These are phyloP conservation scores for Cladosporium austrohemisphaericum DNA, from an alignment of 2,329 filamentous ascomycete species.

Conservation along the genomic window DNA sequence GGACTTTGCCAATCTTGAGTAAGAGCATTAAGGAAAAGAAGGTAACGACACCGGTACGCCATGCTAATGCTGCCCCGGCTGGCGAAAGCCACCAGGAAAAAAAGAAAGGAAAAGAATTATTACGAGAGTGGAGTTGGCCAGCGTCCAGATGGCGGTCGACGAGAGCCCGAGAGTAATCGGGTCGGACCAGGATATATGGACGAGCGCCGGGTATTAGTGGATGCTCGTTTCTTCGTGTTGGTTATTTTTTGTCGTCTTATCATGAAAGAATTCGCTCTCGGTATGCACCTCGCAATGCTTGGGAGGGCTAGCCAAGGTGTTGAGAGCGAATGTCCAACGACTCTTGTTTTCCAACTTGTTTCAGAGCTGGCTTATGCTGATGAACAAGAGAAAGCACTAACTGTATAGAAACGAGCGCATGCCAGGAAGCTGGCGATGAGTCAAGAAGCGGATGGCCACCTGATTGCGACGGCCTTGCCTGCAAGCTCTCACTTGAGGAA, in stretches of 20 bases:
- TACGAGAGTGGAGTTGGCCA: constrained; percentile 12
- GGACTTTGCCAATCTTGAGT: constrained; percentile 1
- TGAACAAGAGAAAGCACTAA: not conserved
- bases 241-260: constrained; percentile 1
- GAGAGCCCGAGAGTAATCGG: not conserved
- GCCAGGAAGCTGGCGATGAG: not conserved
- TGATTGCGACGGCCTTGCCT: not conserved
- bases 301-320: constrained; percentile 10
- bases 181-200: not conserved
- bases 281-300: too few relatives aligned
- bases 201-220: constrained; percentile 11
- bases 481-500: constrained; percentile 1
- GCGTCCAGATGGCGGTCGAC: constrained; percentile 3
- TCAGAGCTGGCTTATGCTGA: constrained; percentile 3
- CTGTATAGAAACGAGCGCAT: constrained; percentile 5
- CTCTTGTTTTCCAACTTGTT: constrained; percentile 3
- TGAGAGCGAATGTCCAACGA: constrained; percentile 14
- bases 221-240: constrained; percentile 8
- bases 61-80: not conserved
- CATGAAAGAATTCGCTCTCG: not conserved
- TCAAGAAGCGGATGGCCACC: not conserved
- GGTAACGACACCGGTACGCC: constrained; percentile 2
- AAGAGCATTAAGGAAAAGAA: not conserved
- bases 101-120: not conserved
- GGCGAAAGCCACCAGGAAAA: not conserved